Percentiles rank a stretch among this genome's conserved stretches.
Evolutionary conservation across 2,329 filamentous ascomycete species (phyloP).

Genomic region (Aspergillus sp.): DNA sequence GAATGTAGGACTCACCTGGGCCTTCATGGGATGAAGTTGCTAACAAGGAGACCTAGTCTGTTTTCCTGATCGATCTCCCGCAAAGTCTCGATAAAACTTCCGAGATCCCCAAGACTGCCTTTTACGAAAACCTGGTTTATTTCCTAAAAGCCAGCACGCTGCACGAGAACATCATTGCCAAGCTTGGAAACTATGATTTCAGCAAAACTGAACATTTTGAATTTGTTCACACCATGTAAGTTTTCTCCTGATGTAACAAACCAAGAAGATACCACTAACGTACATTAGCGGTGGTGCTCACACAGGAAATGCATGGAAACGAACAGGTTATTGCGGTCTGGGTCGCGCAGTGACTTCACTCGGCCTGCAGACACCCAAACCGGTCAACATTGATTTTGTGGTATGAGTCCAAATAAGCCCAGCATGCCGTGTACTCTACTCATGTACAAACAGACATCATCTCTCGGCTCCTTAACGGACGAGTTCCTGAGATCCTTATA

Average conservation of each 20-base stretch:
- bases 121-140: slow-evolving; percentile 67
- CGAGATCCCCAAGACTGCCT: slow-evolving; percentile 47
- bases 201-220: slow-evolving; percentile 66
- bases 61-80: slow-evolving; percentile 92
- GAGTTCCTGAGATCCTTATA: slow-evolving; percentile 64
- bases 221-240: slow-evolving; percentile 84
- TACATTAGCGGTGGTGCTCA: slow-evolving; percentile 58
- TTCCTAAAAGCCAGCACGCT: slow-evolving; percentile 70
- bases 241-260: background rate
- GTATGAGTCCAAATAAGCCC: slow-evolving; percentile 42
- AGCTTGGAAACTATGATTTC: slow-evolving; percentile 79
- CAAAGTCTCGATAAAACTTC: slow-evolving; percentile 32
- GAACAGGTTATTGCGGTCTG: slow-evolving; percentile 73
- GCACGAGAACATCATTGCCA: slow-evolving; percentile 63
- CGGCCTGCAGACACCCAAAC: slow-evolving; percentile 55
- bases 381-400: slow-evolving; percentile 71
- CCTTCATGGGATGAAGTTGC: background rate
- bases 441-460: slow-evolving; percentile 61
- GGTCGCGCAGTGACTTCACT: slow-evolving; percentile 65
- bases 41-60: slow-evolving; percentile 51
- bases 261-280: slow-evolving; percentile 7
- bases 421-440: slow-evolving; percentile 2
- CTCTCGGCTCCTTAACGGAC: slow-evolving; percentile 72
- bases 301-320: slow-evolving; percentile 44
- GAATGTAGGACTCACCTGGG: slow-evolving; percentile 58